These are phyloP conservation scores for Torulaspora franciscae DNA, from an alignment of 805 yeast genomes.

Conservation along the genomic window DNA sequence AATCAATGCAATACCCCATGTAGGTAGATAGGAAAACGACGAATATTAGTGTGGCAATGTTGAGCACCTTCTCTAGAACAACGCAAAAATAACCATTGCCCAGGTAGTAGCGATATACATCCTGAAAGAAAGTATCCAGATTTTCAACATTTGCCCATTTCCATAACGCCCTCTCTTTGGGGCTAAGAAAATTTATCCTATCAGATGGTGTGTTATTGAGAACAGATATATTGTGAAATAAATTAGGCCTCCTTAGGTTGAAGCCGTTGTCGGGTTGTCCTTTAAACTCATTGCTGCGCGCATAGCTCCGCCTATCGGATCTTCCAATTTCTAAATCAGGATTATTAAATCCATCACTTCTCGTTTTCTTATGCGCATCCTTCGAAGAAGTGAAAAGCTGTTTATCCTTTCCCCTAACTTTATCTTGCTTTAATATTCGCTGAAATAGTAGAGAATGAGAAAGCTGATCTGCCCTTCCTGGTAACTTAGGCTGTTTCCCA, in stretches of 20 bases:
- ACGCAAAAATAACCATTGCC: conserved; percentile 84
- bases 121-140: conserved; percentile 78
- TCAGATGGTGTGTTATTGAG: conserved; percentile 27
- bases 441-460: conserved; percentile 15
- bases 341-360: background rate
- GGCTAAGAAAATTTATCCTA: conserved; percentile 44
- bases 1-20: conserved; percentile 77
- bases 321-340: conserved; percentile 11
- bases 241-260: conserved; percentile 21
- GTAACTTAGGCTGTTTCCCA: background rate
- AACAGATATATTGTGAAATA: conserved; percentile 24
- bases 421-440: conserved; percentile 15
- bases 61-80: conserved; percentile 58
- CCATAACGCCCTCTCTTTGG: conserved; percentile 81
- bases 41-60: conserved; percentile 69
- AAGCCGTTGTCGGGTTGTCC: conserved; percentile 2
- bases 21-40: conserved; percentile 75
- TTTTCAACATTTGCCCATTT: conserved; percentile 95
- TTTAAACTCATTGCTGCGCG: background rate
- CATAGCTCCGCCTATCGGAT: conserved; percentile 5
- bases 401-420: conserved; percentile 7
- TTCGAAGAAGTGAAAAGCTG: conserved; percentile 16
- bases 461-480: conserved; percentile 2
- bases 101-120: conserved; percentile 75
- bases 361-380: conserved; percentile 2